Evolutionary conservation across 1,139 yeast genomes (phyloP), one percentile per base, ranked within the genome.

Genomic region (Diutina ranongensis): DNA sequence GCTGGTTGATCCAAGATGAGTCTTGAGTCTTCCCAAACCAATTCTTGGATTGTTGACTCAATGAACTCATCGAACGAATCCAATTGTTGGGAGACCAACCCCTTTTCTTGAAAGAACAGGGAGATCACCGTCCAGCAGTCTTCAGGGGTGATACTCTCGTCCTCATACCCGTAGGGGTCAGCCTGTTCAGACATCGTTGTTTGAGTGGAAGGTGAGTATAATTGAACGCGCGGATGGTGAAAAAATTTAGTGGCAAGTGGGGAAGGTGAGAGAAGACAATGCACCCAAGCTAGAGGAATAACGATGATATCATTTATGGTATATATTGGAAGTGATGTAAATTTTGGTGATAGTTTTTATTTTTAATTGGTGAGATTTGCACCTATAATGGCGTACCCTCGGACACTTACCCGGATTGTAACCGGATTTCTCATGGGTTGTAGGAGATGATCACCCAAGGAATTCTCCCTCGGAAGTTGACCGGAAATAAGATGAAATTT

Each of bases 61-160:
- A 94, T 89, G 64, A 94, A 94, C 68, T 94, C 98, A 67, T 94
- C 96, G 63, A 94, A 94, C 18, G 98, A 94, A 61, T 92, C 98
- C 58, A 94, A 74, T 70, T 94, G 99, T 66, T 92, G 98, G 31
- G 97, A 88, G 28, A 92, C 99, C 57, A 94, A 76, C 49, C 98
- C 98, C 62, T 89, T 89, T 60, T 89, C 95, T 64, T 83, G 89
- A 72, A 94, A 94, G 64, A 92, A 94, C 25, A 97, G 77, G 40
- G 97, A 84, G 55, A 94, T 92, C 52, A 94, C 97, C 35, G 95
- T 83, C 99, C 99, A 94, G 67, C 97, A 89, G 71, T 94, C 98
- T 68, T 94, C 97, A 33, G 97, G 87, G 22, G 97, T 88, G 69
- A 92, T 86, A 60, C 82, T 84, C 48, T 64, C 75, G 48, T 68